These are phyloP conservation scores for Brassica carinata DNA, from an alignment of 345 rosid genomes.

Conservation along the genomic window DNA sequence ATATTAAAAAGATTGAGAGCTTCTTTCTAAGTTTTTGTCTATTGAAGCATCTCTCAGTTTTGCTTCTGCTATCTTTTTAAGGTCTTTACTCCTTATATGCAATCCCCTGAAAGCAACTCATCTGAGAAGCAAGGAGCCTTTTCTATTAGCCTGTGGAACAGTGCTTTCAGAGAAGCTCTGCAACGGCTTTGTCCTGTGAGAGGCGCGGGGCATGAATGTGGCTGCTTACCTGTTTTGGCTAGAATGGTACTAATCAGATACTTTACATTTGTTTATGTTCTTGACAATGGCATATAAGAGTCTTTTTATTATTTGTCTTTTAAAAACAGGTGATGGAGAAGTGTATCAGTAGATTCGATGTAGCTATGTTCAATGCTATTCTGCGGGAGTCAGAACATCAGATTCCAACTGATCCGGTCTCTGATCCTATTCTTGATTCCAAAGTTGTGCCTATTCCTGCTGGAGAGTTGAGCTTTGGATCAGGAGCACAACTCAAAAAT, in stretches of 20 bases:
- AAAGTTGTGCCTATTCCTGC: conserved; percentile 91
- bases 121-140: conserved; percentile 70
- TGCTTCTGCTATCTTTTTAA: background rate
- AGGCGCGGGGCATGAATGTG: conserved; percentile 87
- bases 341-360: conserved; percentile 81
- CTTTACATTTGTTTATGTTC: background rate
- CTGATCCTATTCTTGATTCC: conserved; percentile 88
- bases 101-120: conserved; percentile 53
- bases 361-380: conserved; percentile 97
- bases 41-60: background rate
- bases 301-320: background rate
- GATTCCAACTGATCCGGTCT: conserved; percentile 92
- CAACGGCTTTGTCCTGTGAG: conserved; percentile 84
- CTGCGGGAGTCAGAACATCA: conserved; percentile 93
- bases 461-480: conserved; percentile 94
- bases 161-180: conserved; percentile 77
- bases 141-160: conserved; percentile 76
- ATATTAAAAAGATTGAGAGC: conserved; percentile 10
- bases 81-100: conserved; percentile 82
- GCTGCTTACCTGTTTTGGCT: conserved; percentile 82
- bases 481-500: conserved; percentile 98
- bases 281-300: background rate
- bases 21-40: background rate
- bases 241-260: conserved; percentile 44
- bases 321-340: conserved; percentile 57